These are phyloP conservation scores for Corchorus olitorius DNA, from an alignment of 345 rosid species.

Conservation along the genomic window DNA sequence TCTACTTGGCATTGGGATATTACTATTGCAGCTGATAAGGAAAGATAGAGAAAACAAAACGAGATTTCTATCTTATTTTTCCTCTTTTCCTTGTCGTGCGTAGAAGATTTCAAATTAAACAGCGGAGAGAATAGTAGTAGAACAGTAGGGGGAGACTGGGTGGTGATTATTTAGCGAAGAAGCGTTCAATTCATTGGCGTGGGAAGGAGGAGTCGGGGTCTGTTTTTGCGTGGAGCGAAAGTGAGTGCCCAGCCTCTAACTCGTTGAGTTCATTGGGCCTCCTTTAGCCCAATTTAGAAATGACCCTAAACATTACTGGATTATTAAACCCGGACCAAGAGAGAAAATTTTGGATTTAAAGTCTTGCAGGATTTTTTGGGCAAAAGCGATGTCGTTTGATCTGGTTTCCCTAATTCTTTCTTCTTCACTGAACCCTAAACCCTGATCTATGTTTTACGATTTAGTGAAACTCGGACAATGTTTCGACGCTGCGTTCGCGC, in stretches of 20 bases:
- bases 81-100: neutral
- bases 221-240: neutral
- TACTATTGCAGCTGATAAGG: slow-evolving; percentile 9
- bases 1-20: slow-evolving; percentile 43
- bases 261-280: neutral
- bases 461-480: slow-evolving; percentile 25
- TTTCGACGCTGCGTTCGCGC: slow-evolving; percentile 38
- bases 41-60: neutral
- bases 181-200: neutral
- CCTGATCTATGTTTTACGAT: neutral
- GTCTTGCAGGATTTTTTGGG: neutral
- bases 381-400: neutral
- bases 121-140: neutral
- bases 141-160: neutral
- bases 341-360: too few species aligned
- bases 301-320: neutral
- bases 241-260: neutral
- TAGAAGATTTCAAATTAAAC: neutral
- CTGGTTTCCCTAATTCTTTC: neutral
- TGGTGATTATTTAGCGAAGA: neutral
- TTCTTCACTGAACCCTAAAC: neutral
- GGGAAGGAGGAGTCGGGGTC: slow-evolving; percentile 1
- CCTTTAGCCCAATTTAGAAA: neutral
- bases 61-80: neutral
- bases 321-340: too few species aligned